These are phyloP conservation scores for Globisporangium uncinulatum DNA, from an alignment of 352 stramenopile species.

Conservation along the genomic window DNA sequence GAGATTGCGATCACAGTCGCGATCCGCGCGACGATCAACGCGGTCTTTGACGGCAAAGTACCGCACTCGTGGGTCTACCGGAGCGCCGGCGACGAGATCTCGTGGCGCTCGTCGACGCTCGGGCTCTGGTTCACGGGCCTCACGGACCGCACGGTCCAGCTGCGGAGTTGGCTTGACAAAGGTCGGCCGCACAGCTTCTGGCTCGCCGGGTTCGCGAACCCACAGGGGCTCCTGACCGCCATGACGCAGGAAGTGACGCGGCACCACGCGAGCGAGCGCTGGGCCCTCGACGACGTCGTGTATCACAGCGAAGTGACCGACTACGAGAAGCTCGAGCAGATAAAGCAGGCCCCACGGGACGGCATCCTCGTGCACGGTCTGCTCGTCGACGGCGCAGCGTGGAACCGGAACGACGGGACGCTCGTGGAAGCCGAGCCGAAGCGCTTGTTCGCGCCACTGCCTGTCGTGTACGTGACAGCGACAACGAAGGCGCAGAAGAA, in stretches of 20 bases:
- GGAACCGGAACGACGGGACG: slow-evolving; percentile 64
- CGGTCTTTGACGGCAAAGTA: slow-evolving; percentile 69
- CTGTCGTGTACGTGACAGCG: slow-evolving; percentile 72
- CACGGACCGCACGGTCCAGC: slow-evolving; percentile 46
- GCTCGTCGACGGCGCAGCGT: slow-evolving; percentile 65
- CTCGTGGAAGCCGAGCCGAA: slow-evolving; percentile 79
- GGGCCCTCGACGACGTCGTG: slow-evolving; percentile 73
- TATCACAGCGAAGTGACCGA: slow-evolving; percentile 82
- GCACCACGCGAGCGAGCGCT: slow-evolving; percentile 63
- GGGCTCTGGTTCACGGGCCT: slow-evolving; percentile 67
- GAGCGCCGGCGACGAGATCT: slow-evolving; percentile 52
- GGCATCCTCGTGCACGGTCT: slow-evolving; percentile 73
- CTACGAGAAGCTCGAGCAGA: slow-evolving; percentile 73
- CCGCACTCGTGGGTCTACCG: slow-evolving; percentile 44
- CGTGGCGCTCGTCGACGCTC: slow-evolving; percentile 59
- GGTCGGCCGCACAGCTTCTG: slow-evolving; percentile 66
- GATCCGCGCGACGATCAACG: slow-evolving; percentile 53
- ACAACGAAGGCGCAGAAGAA: slow-evolving; percentile 75
- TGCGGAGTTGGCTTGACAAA: slow-evolving; percentile 58
- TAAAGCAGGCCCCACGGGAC: slow-evolving; percentile 65
- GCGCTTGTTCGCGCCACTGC: slow-evolving; percentile 58
- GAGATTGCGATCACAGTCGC: slow-evolving; percentile 51
- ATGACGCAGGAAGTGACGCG: slow-evolving; percentile 71
- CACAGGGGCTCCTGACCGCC: slow-evolving; percentile 72
- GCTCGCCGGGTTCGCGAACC: slow-evolving; percentile 71